Base-by-base conservation (phyloP, 495 filamentous ascomycete species). In the Neurospora sp. region DNA sequence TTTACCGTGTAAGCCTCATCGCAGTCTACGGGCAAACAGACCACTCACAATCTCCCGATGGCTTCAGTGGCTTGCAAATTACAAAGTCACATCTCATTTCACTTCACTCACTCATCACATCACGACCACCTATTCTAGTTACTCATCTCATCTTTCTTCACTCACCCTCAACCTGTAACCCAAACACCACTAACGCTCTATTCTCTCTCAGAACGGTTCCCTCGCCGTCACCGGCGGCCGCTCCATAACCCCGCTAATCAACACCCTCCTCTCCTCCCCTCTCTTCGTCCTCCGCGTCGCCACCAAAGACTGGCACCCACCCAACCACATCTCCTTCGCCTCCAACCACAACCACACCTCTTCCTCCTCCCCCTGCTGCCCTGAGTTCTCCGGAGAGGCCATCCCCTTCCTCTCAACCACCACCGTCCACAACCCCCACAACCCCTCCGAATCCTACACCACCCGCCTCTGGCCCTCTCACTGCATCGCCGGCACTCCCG, bases 231-330 rank as follows among this genome's bases (percentile, higher is more conserved):
- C 86, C 76, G 85, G 85, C 69, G 95, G 91, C 72, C 91, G 94
- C 23, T 81, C 86, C 71, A 88, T 96, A 54, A 86, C 89, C 3
- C 87, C 89, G 4, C 75, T 85, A 3, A 89, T 98, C 82, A 98
- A 98, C 85, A 74, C 80, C 39, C 90, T 98, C 69, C 89, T 98
- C 37, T 77, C 83, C 1, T 83, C 92, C 38, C 91, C 93, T 3
- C 76, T 81, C 44, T 94, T 97, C 79, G 82, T 84, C 40, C 76
- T 91, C 70, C 92, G 90, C 70, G 84, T 98, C 73, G 93, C 93
- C 69, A 97, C 94, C 35, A 90, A 93, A 78, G 96, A 99, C 85
- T 97, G 88, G 85, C 96, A 98, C 79, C 96, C 96, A 0, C 73
- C 75, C 7, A 80, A 92, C 78, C 96, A 98, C 83, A 88, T 97